These are phyloP conservation scores for Schizosaccharomyces pombe DNA, from an alignment of 805 yeast species.

Conservation along the genomic window ASM294v3 CU329670.1:1403001-1403500, in stretches of 20 bases:
- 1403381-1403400: not conserved
- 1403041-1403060: not conserved
- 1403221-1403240: not conserved
- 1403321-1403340: not conserved
- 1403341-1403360: not conserved
- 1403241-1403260: not conserved
- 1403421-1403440: not conserved
- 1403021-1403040: not conserved
- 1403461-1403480: constrained; percentile 27
- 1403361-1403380: not conserved
- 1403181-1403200: not conserved
- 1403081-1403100: not conserved
- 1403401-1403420: not conserved
- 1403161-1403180: not conserved
- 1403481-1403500: constrained; percentile 21
- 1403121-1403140: too few relatives aligned
- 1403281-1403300: not conserved
- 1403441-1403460: constrained; percentile 27
- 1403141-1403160: too few relatives aligned
- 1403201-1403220: too few relatives aligned
- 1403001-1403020: not conserved
- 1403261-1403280: not conserved
- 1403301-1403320: too few relatives aligned
- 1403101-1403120: too few relatives aligned
- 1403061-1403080: not conserved